Percentiles rank a stretch among this genome's conserved stretches.
Evolutionary conservation across 2,329 filamentous ascomycete genomes (phyloP).

Genomic region (Penicillium digitatum): DNA sequence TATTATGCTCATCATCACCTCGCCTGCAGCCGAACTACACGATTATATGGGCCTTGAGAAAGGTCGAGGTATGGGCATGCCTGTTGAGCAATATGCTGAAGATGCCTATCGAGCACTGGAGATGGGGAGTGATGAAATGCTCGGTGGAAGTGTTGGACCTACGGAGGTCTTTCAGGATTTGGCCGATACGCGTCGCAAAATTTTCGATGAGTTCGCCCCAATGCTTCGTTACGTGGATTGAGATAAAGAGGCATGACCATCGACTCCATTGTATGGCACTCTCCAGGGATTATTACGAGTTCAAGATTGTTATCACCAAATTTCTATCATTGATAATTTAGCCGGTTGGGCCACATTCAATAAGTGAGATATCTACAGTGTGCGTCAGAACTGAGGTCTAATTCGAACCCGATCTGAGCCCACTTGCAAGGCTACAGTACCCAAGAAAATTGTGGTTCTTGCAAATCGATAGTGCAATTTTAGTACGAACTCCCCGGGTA

Average conservation of each 20-base stretch:
- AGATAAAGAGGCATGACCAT: slow-evolving; percentile 24
- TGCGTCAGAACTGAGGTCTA: slow-evolving; percentile 15
- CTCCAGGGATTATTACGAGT: slow-evolving; percentile 23
- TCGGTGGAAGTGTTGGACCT: not conserved
- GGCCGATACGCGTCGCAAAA: not conserved
- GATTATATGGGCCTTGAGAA: not conserved
- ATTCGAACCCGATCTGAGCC: not conserved
- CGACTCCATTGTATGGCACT: slow-evolving; percentile 26
- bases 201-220: not conserved
- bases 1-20: not conserved
- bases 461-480: slow-evolving; percentile 33
- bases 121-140: not conserved
- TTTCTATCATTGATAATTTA: slow-evolving; percentile 20
- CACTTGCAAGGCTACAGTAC: slow-evolving; percentile 29
- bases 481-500: slow-evolving; percentile 32
- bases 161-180: not conserved
- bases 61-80: not conserved
- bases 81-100: not conserved
- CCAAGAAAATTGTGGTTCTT: slow-evolving; percentile 31
- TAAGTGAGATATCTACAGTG: slow-evolving; percentile 28
- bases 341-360: slow-evolving; percentile 22
- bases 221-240: not conserved
- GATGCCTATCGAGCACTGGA: not conserved
- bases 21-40: not conserved
- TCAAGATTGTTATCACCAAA: slow-evolving; percentile 26